Conservation (phyloP, 129 eudicot species). For the Kitagawia praeruptora region DNA sequence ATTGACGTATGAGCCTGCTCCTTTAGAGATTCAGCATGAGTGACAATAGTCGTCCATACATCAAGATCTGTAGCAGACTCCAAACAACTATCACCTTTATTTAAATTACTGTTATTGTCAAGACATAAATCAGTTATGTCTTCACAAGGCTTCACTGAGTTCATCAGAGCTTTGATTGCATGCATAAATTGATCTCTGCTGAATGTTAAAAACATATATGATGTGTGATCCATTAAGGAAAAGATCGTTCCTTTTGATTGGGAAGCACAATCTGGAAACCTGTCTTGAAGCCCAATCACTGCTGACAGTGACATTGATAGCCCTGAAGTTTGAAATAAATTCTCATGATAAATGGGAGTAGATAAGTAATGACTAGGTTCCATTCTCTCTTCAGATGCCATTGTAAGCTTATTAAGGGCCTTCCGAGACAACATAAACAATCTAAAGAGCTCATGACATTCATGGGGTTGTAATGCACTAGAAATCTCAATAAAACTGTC, state of each 20-base stretch:
- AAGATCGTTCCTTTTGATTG: conserved; percentile 29
- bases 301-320: conserved; percentile 50
- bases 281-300: conserved; percentile 26
- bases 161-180: conserved; percentile 28
- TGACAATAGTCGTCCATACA: conserved; percentile 26
- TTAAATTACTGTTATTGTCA: conserved; percentile 9
- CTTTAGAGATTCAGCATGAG: conserved; percentile 33
- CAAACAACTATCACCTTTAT: conserved; percentile 9
- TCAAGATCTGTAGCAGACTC: conserved; percentile 14
- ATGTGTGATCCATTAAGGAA: conserved; percentile 72
- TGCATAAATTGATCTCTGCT: conserved; percentile 43
- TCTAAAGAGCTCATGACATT: conserved; percentile 33
- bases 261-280: conserved; percentile 23
- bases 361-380: conserved; percentile 25
- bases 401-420: conserved; percentile 42
- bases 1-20: conserved; percentile 28
- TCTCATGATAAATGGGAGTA: conserved; percentile 25
- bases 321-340: conserved; percentile 51
- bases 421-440: conserved; percentile 66
- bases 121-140: conserved; percentile 13
- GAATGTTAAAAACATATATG: conserved; percentile 43
- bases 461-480: conserved; percentile 11
- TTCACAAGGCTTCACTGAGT: conserved; percentile 16
- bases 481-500: conserved; percentile 34
- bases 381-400: conserved; percentile 38